These are phyloP conservation scores for Syzygium malaccense DNA, from an alignment of 441 rosid genomes.

Conservation along the genomic window DNA sequence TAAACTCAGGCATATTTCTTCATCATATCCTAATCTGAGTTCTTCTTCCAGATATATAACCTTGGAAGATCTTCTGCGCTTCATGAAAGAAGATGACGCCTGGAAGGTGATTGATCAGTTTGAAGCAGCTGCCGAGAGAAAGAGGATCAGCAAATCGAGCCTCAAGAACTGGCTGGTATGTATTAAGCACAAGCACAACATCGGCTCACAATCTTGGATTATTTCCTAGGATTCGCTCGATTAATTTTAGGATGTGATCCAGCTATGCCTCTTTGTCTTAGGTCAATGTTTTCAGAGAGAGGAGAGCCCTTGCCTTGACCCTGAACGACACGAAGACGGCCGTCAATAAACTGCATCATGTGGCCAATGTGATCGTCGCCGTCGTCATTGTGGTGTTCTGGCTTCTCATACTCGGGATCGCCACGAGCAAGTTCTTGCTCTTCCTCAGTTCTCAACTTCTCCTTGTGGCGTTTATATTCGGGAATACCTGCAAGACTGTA, in stretches of 20 bases:
- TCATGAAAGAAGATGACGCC: constrained; percentile 14
- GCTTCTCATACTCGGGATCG: constrained; percentile 62
- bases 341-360: constrained; percentile 59
- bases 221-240: neutral
- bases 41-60: constrained; percentile 3
- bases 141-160: constrained; percentile 9
- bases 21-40: neutral
- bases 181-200: neutral
- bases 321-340: constrained; percentile 88
- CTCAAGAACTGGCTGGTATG: constrained; percentile 17
- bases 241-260: neutral
- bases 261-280: constrained; percentile 8
- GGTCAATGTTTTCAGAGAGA: constrained; percentile 81
- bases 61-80: constrained; percentile 10
- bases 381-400: constrained; percentile 40
- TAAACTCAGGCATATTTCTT: neutral
- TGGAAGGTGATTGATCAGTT: neutral
- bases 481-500: constrained; percentile 69
- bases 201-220: neutral
- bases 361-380: constrained; percentile 41
- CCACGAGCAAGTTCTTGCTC: constrained; percentile 42
- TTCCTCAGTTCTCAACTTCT: constrained; percentile 66
- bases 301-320: constrained; percentile 81
- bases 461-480: constrained; percentile 69
- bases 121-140: neutral